Base-by-base conservation (phyloP, 2,329 filamentous ascomycete genomes). In the Trichoderma asperellum region DNA sequence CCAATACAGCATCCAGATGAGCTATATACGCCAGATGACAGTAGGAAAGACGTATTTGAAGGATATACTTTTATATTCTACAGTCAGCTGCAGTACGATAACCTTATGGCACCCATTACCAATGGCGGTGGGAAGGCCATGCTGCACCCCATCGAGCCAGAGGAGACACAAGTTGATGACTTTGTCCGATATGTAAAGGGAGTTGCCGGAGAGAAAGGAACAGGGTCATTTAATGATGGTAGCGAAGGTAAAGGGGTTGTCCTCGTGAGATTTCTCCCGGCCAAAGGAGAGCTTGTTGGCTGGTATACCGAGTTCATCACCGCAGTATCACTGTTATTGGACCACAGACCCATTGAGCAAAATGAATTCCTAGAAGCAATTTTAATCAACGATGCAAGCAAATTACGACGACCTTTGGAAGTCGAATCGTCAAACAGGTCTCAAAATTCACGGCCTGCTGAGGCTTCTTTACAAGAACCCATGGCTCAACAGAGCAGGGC, bases 291-390 rank as follows among this genome's bases (percentile, higher is more conserved):
- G 35, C 76, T 84, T 49, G 75, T 84, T 67, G 82, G 86, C 11
- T 97, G 92, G 93, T 92, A 88, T 70, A 83, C 86, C 18, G 82
- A 88, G 2, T 90, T 97, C 73, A 86, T 90, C 72, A 89, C 85
- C 5, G 82, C 89, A 8, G 87, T 96, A 18, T 92, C 94, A 2
- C 78, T 90, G 24, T 84, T 88, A 57, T 85, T 96, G 14, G 91
- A 94, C 71, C 94, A 97, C 77, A 88, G 93, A 4, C 89, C 94
- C 2, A 90, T 97, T 65, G 89, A 95, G 73, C 94, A 97, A 76
- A 94, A 91, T 69, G 94, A 97, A 74, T 97, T 99, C 71, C 84
- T 99, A 2, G 93, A 97, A 78, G 92, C 92, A 1, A 96, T 99
- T 57, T 81, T 98, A 34, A 89, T 84, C n/a, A 91, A 91, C 62